phyloP scores from a whole-genome alignment of 768 basidiomycete genomes.

The Auricularia auricula-judae region DNA sequence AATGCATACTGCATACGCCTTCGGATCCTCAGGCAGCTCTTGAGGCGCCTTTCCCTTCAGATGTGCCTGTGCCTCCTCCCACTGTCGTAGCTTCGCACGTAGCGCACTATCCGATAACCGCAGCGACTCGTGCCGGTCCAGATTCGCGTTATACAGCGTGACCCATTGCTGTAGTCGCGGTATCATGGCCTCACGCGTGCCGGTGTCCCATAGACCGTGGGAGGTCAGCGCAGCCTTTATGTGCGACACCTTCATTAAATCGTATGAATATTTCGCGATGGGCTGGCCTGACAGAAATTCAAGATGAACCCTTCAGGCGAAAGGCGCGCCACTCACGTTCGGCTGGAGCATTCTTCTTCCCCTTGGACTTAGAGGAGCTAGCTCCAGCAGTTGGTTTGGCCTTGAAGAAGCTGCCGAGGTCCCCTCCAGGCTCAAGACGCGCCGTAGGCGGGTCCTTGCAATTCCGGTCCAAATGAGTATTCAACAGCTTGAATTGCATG shows the following conservation, averaged over 20 bases:
- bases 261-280: conserved; percentile 48
- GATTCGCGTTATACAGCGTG: conserved; percentile 58
- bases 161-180: conserved; percentile 59
- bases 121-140: conserved; percentile 39
- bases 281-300: not conserved
- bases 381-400: not conserved
- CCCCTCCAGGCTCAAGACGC: not conserved
- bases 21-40: conserved; percentile 26
- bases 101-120: conserved; percentile 39
- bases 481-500: conserved; percentile 40
- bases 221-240: conserved; percentile 45
- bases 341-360: not conserved
- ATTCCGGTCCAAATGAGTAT: conserved; percentile 54
- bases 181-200: conserved; percentile 40
- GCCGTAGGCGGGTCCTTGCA: conserved; percentile 27
- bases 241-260: conserved; percentile 48
- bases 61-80: conserved; percentile 38
- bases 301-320: no score
- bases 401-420: not conserved
- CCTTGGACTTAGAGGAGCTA: not conserved
- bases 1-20: conserved; percentile 28
- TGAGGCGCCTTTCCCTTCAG: conserved; percentile 28
- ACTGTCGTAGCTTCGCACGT: conserved; percentile 39
- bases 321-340: not conserved
- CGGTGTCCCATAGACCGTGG: conserved; percentile 37